Evolutionary conservation across 306 rosid genomes (phyloP).

Genomic region (Prunus davidiana): DNA sequence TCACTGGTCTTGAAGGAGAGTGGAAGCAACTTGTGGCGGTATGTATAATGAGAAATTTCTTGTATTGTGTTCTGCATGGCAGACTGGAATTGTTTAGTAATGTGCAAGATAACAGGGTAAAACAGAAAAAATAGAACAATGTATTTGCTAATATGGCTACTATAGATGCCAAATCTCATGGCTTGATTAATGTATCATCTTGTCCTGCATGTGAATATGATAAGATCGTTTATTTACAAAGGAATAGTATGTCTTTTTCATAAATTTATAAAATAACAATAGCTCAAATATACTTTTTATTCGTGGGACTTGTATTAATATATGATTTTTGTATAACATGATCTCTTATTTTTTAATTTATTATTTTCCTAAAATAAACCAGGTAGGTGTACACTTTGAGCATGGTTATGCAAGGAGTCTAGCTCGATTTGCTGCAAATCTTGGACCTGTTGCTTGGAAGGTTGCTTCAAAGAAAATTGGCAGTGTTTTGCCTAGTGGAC

Average conservation of each 20-base stretch:
- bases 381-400: slow-evolving; percentile 69
- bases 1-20: slow-evolving; percentile 52
- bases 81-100: slow-evolving; percentile 1
- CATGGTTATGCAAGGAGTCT: slow-evolving; percentile 83
- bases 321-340: neutral
- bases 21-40: slow-evolving; percentile 74
- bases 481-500: slow-evolving; percentile 58
- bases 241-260: neutral
- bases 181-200: neutral
- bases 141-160: neutral
- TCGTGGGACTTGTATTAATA: neutral
- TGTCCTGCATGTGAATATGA: neutral
- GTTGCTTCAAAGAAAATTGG: slow-evolving; percentile 69
- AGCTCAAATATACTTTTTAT: neutral
- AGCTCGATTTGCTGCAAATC: slow-evolving; percentile 75
- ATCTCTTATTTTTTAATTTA: neutral
- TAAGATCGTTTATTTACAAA: too few relatives aligned
- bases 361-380: slow-evolving; percentile 22
- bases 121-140: neutral
- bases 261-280: neutral
- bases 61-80: slow-evolving; percentile 2
- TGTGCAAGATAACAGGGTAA: neutral
- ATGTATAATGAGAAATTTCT: slow-evolving; percentile 3
- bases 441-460: slow-evolving; percentile 86
- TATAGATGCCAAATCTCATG: slow-evolving; percentile 4